Percentiles rank a stretch among this genome's conserved stretches.
These are phyloP conservation scores for Rhododendron molle DNA, from an alignment of 148 eudicot genomes.

Conservation along the genomic window DNA sequence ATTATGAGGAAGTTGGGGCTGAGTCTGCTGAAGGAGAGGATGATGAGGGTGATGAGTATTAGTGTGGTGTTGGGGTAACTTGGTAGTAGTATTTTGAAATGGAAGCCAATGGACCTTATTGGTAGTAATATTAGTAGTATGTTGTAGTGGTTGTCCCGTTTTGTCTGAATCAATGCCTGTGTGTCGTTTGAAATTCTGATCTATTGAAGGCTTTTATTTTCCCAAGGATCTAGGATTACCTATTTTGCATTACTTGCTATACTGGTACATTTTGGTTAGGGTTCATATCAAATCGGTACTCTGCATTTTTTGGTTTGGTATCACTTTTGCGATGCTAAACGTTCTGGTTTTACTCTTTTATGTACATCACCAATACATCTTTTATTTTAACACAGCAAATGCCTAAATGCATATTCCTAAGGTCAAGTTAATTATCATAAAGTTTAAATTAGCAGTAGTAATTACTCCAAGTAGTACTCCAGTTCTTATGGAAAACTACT, in stretches of 20 bases:
- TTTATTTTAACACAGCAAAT: no score
- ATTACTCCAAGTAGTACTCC: no score
- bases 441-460: no score
- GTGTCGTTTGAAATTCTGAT: not conserved
- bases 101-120: constrained; percentile 4
- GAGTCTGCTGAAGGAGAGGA: constrained; percentile 13
- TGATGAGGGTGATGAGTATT: constrained; percentile 9
- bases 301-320: no score
- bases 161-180: not conserved
- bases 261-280: no score
- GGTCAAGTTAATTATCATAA: no score
- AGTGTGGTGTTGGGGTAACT: not conserved
- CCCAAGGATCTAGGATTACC: not conserved
- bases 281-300: no score
- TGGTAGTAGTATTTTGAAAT: not conserved
- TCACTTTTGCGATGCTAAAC: no score
- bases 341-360: no score
- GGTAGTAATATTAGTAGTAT: not conserved
- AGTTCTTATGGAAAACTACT: no score
- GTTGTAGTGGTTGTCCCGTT: not conserved
- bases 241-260: not conserved
- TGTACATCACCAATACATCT: no score
- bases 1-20: constrained; percentile 14
- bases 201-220: not conserved
- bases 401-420: no score